Conservation (phyloP, 2,329 filamentous ascomycete genomes). For the Malbranchea zuffiana region DNA sequence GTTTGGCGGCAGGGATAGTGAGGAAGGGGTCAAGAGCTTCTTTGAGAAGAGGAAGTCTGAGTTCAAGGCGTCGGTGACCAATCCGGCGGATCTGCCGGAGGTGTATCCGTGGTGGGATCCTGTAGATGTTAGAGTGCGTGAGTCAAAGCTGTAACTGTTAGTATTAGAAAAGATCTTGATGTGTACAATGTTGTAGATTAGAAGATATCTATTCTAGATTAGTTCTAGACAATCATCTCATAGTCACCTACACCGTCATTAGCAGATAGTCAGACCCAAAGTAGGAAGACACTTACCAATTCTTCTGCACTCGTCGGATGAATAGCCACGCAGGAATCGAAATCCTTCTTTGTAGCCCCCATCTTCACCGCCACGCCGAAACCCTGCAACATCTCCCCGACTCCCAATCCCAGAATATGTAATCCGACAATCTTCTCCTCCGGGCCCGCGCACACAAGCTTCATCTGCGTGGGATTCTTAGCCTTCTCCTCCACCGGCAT, state of each 20-base stretch:
- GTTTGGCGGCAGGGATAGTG: slow-evolving; percentile 46
- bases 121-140: slow-evolving; percentile 32
- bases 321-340: slow-evolving; percentile 64
- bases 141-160: slow-evolving; percentile 6
- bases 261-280: slow-evolving; percentile 1
- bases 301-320: slow-evolving; percentile 69
- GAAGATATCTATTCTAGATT: too few relatives aligned
- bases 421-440: slow-evolving; percentile 43
- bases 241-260: slow-evolving; percentile 17
- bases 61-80: slow-evolving; percentile 42
- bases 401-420: slow-evolving; percentile 39
- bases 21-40: slow-evolving; percentile 59
- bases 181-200: not conserved
- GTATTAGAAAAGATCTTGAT: not conserved
- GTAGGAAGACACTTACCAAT: slow-evolving; percentile 42
- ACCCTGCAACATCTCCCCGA: slow-evolving; percentile 60
- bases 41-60: slow-evolving; percentile 55
- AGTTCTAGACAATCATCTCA: too few relatives aligned
- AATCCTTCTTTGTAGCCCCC: slow-evolving; percentile 67
- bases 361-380: slow-evolving; percentile 70
- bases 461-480: slow-evolving; percentile 42
- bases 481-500: slow-evolving; percentile 39
- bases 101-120: slow-evolving; percentile 60
- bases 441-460: slow-evolving; percentile 39
- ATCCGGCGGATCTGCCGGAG: slow-evolving; percentile 48